Evolutionary conservation across 2,329 filamentous ascomycete species (phyloP).

Genomic region (Trichoderma sp.): DNA sequence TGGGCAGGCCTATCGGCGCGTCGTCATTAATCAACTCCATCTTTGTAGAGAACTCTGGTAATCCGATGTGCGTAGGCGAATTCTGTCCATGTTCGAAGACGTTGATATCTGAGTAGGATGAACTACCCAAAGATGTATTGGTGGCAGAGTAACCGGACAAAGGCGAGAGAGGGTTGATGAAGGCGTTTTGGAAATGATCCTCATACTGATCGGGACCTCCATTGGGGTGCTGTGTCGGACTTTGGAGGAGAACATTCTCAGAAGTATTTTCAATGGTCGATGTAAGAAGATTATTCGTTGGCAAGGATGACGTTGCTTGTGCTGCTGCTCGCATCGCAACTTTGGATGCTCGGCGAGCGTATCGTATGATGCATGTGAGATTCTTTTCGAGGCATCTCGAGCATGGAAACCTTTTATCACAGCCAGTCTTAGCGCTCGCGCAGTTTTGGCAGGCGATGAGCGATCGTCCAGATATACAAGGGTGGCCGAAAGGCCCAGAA

Average conservation of each 20-base stretch:
- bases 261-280: background rate
- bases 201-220: background rate
- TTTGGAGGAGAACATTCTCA: background rate
- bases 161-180: background rate
- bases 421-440: constrained; percentile 46
- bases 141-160: background rate
- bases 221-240: background rate
- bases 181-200: background rate
- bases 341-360: constrained; percentile 56
- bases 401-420: constrained; percentile 46
- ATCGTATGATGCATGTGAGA: constrained; percentile 48
- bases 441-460: constrained; percentile 48
- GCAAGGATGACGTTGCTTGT: constrained; percentile 37
- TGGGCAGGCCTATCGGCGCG: background rate
- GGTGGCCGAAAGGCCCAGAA: background rate
- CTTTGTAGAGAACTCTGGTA: background rate
- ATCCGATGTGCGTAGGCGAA: background rate
- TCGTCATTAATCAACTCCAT: background rate
- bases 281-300: background rate
- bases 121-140: background rate
- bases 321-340: constrained; percentile 50
- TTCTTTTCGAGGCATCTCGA: constrained; percentile 45
- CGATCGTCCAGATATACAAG: constrained; percentile 40
- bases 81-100: background rate
- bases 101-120: constrained; percentile 8